Percentiles rank a stretch among this genome's conserved stretches.
Evolutionary conservation across 345 rosid species (phyloP).

Genomic region (Salix brachista): DNA sequence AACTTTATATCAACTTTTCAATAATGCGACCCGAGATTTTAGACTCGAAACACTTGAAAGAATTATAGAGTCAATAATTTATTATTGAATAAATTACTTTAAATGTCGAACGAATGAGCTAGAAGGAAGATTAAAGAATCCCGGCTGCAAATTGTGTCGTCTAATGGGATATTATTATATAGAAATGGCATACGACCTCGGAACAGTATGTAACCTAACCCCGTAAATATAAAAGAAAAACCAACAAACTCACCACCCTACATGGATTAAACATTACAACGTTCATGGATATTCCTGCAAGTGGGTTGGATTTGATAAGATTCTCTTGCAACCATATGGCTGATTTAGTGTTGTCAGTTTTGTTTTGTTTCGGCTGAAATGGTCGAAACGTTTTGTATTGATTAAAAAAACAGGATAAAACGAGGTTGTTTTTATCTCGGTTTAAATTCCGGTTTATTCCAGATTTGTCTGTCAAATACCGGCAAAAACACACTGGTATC

Average conservation of each 20-base stretch:
- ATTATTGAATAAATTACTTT: neutral
- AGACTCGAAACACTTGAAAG: no score
- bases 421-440: fast-evolving
- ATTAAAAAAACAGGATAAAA: no score
- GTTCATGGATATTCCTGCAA: neutral
- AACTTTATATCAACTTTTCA: no score
- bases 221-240: neutral
- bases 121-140: neutral
- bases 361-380: fast-evolving
- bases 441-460: fast-evolving
- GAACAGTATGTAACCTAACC: constrained; percentile 30
- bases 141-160: constrained; percentile 1
- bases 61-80: no score
- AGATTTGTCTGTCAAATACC: no score
- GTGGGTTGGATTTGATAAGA: neutral
- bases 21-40: no score
- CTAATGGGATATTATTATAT: constrained; percentile 7
- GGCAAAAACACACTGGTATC: no score
- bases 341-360: no score
- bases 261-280: neutral
- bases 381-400: fast-evolving
- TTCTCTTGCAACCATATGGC: neutral
- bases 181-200: neutral
- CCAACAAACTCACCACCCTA: neutral
- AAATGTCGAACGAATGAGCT: neutral